Evolutionary conservation across 768 basidiomycete species (phyloP).

Genomic region (Chalciporus sphaerocephalus): DNA sequence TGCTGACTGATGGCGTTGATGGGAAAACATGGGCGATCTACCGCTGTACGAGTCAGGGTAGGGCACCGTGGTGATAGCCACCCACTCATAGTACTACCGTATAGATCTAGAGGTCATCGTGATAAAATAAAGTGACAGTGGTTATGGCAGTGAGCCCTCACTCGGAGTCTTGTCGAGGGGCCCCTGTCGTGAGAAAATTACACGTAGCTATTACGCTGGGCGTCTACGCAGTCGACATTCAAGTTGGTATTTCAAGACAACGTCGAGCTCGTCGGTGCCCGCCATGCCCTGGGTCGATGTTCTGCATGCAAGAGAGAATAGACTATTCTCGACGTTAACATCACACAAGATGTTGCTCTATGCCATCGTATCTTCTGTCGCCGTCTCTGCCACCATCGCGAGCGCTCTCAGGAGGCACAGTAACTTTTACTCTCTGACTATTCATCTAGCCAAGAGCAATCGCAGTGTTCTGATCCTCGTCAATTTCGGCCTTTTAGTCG

Average conservation of each 20-base stretch:
- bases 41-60: too few relatives aligned
- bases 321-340: constrained; percentile 46
- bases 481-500: constrained; percentile 81
- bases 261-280: constrained; percentile 8
- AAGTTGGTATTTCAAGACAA: neutral
- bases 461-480: constrained; percentile 88
- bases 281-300: constrained; percentile 49
- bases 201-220: neutral
- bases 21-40: too few relatives aligned
- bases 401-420: constrained; percentile 79
- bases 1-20: too few relatives aligned
- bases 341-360: constrained; percentile 70
- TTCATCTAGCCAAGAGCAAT: constrained; percentile 89
- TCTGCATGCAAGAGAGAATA: constrained; percentile 49
- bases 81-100: too few relatives aligned
- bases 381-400: constrained; percentile 67
- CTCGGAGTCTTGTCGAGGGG: too few relatives aligned
- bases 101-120: too few relatives aligned
- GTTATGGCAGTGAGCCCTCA: too few relatives aligned
- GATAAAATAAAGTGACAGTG: too few relatives aligned
- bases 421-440: constrained; percentile 92
- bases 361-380: constrained; percentile 56
- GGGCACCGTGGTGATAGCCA: too few relatives aligned
- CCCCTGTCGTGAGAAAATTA: constrained; percentile 18
- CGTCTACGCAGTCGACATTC: too few relatives aligned